Base-by-base conservation (phyloP, 2,329 filamentous ascomycete species). In the Pezicula radicicola region DNA sequence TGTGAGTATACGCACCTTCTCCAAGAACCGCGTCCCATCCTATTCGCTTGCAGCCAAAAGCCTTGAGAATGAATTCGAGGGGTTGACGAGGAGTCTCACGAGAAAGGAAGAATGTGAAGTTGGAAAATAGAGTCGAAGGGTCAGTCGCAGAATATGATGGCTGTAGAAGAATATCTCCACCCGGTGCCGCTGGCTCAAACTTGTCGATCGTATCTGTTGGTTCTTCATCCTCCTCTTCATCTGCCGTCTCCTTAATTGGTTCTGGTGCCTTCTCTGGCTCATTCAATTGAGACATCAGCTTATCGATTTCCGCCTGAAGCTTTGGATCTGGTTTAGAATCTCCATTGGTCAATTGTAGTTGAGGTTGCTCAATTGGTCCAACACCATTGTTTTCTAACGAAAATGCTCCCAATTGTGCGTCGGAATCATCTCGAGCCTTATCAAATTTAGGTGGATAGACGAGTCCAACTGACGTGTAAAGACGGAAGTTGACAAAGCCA, bases 391-490 rank as follows among this genome's bases (percentile, higher is more conserved):
- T 89, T 72, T 97, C 91, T 4, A 99, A 78, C 28, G 88, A 91
- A 73, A 97, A 96, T 25, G 94, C 94, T 21, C 85, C 89, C 43
- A 99, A 78, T 71, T 97, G 94, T 43, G 88, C 94, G 55, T 90
- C 91, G 64, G 88, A 83, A 68, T 96, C 91, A 66, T 97, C 94
- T 73, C 89, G 93, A 67, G 78, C 79, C 61, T 83, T 77, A 68
- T 97, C 91, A 64, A 97, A 97, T 71, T 91, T 96, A 55, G 94
- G 94, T 16, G 94, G 94, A 68, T 99, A 99, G 52, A 97, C 91
- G 56, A 99, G 75, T 8, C 94, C 94, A 57, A 96, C 78, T 1
- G 89, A 86, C 1, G 91, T 96, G 75, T 97, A 99, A 44, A 99
- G 79, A 58, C 91, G 80, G 78, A 91, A 99, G 78, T 99, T 97